These are phyloP conservation scores for Paecilomyces sp. DNA, from an alignment of 2,329 filamentous ascomycete genomes.

Conservation along the genomic window DNA sequence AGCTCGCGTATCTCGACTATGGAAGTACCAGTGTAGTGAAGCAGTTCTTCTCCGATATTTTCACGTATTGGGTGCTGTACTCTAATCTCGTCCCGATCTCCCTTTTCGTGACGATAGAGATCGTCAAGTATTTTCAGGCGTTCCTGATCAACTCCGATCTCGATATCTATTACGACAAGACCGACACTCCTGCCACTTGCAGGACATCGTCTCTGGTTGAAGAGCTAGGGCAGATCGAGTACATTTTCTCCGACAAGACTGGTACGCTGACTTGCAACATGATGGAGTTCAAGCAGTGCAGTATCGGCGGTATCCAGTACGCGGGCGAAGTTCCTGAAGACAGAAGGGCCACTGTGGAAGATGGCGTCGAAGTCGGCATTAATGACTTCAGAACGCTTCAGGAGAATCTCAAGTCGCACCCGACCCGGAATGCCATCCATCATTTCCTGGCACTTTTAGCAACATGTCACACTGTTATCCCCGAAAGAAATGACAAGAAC, in stretches of 20 bases:
- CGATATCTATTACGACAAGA: slow-evolving; percentile 95
- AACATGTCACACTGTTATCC: slow-evolving; percentile 96
- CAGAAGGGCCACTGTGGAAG: slow-evolving; percentile 68
- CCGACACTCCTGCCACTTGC: slow-evolving; percentile 90
- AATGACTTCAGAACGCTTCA: slow-evolving; percentile 74
- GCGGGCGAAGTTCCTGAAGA: slow-evolving; percentile 89
- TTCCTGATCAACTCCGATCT: slow-evolving; percentile 95
- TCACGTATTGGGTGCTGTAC: slow-evolving; percentile 98
- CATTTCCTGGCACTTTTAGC: slow-evolving; percentile 83
- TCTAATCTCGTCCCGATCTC: slow-evolving; percentile 95
- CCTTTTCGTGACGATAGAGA: slow-evolving; percentile 92
- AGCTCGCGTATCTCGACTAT: slow-evolving; percentile 68
- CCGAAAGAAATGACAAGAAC: slow-evolving; percentile 73
- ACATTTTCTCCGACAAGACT: slow-evolving; percentile 97
- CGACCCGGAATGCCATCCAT: slow-evolving; percentile 56
- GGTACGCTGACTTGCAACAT: slow-evolving; percentile 95
- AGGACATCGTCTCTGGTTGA: slow-evolving; percentile 94
- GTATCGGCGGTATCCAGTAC: slow-evolving; percentile 90
- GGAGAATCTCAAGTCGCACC: slow-evolving; percentile 60
- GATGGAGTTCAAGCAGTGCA: slow-evolving; percentile 97
- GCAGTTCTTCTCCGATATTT: slow-evolving; percentile 87
- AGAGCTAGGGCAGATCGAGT: slow-evolving; percentile 95
- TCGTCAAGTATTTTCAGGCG: slow-evolving; percentile 98
- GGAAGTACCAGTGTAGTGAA: slow-evolving; percentile 58
- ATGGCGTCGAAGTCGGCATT: slow-evolving; percentile 70